Percentiles rank a stretch among this genome's conserved stretches.
Conservation (phyloP, 495 filamentous ascomycete genomes). For the Daldinia childiae region DNA sequence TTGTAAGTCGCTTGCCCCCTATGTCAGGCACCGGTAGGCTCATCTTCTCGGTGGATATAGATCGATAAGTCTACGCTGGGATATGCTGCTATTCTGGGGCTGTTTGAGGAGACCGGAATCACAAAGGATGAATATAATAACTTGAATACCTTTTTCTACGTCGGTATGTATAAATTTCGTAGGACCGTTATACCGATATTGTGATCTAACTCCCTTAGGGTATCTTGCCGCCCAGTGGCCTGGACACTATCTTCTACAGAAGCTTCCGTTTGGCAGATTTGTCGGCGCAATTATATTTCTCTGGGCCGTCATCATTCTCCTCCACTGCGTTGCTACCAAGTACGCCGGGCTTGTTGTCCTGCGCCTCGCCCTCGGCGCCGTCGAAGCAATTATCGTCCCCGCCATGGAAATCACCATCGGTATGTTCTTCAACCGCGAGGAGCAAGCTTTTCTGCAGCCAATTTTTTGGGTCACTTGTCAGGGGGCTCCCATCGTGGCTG, state of each 20-base stretch:
- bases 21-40: background rate
- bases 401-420: conserved; percentile 21
- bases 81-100: conserved; percentile 15
- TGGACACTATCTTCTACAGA: conserved; percentile 16
- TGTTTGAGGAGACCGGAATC: conserved; percentile 16
- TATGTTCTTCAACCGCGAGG: conserved; percentile 20
- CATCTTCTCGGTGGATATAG: background rate
- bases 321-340: background rate
- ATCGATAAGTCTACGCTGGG: conserved; percentile 23
- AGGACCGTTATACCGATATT: background rate
- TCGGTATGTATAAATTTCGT: background rate
- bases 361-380: conserved; percentile 13
- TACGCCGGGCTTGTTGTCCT: background rate
- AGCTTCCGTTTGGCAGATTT: conserved; percentile 15
- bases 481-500: conserved; percentile 12
- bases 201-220: conserved; percentile 2
- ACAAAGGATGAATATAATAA: conserved; percentile 9
- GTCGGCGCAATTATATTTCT: conserved; percentile 16
- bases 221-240: conserved; percentile 22
- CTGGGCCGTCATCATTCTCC: conserved; percentile 7
- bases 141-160: background rate
- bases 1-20: background rate
- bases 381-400: conserved; percentile 12
- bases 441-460: conserved; percentile 17
- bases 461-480: conserved; percentile 21